Conservation (phyloP, 257 asterid genomes). For the Jasminum sambac region DNA sequence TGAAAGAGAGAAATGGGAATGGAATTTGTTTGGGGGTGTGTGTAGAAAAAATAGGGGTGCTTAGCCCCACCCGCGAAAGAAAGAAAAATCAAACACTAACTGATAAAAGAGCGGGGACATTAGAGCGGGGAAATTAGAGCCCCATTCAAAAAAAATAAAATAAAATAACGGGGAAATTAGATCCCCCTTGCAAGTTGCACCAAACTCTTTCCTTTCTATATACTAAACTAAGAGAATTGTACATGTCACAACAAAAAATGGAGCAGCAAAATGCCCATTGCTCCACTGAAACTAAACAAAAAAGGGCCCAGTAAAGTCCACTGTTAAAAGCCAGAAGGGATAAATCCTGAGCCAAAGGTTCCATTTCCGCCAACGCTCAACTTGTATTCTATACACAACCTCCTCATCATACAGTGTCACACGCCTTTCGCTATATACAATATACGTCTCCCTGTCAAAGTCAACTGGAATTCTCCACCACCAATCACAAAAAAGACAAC, state of each 20-base stretch:
- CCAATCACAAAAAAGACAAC: constrained; percentile 23
- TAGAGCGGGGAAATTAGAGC: no score
- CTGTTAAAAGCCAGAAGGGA: not conserved
- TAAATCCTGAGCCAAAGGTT: not conserved
- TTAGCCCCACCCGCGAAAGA: no score
- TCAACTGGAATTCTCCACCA: constrained; percentile 12
- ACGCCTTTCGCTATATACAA: constrained; percentile 30
- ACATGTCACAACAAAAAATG: not conserved
- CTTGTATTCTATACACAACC: constrained; percentile 43
- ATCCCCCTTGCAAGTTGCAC: not conserved
- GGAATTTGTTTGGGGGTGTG: no score
- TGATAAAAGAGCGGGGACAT: no score
- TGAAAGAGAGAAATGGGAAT: no score
- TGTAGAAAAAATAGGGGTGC: no score
- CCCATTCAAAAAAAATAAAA: no score
- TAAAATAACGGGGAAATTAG: not conserved
- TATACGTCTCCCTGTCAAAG: constrained; percentile 26
- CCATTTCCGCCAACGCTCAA: constrained; percentile 19
- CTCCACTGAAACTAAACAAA: not conserved
- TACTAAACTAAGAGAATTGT: not conserved
- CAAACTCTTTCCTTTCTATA: not conserved
- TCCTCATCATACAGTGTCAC: constrained; percentile 41
- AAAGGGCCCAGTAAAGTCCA: not conserved
- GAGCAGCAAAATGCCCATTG: constrained; percentile 4
- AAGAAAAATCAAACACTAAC: no score